Conservation (phyloP, 23 red algal species). For the Porphyridium purpureum region DNA sequence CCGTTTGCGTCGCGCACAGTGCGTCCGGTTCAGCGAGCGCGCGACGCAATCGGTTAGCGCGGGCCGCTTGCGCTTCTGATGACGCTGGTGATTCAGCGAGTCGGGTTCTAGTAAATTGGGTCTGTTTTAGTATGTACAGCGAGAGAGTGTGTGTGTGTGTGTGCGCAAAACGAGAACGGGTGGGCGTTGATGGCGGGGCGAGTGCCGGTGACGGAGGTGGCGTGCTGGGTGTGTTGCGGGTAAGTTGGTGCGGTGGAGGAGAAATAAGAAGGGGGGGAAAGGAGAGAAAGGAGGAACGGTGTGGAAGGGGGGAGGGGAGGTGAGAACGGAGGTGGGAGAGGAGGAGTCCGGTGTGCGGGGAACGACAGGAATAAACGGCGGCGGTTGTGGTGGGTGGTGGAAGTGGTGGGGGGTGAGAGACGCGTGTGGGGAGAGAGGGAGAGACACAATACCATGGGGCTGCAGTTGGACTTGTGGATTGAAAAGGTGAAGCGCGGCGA, state of each 20-base stretch:
- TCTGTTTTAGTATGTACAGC: too few relatives aligned
- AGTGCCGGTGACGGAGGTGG: too few relatives aligned
- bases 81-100: too few relatives aligned
- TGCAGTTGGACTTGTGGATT: conserved; percentile 88
- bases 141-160: too few relatives aligned
- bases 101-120: too few relatives aligned
- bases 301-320: background rate
- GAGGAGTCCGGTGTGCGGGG: background rate
- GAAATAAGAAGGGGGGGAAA: background rate
- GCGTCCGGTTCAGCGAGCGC: too few relatives aligned
- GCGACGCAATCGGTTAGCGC: too few relatives aligned
- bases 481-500: conserved; percentile 63
- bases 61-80: too few relatives aligned
- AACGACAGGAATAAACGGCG: background rate
- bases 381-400: background rate
- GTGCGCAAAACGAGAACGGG: too few relatives aligned
- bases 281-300: background rate
- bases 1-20: too few relatives aligned
- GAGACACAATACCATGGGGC: conserved; percentile 79
- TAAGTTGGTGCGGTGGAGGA: background rate
- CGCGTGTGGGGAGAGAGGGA: background rate
- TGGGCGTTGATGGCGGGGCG: too few relatives aligned
- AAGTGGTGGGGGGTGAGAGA: background rate
- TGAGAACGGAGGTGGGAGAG: background rate
- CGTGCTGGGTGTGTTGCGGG: too few relatives aligned